Base-by-base conservation (phyloP, 176 grass and related monocot genomes). In the Dactylis glomerata region DNA sequence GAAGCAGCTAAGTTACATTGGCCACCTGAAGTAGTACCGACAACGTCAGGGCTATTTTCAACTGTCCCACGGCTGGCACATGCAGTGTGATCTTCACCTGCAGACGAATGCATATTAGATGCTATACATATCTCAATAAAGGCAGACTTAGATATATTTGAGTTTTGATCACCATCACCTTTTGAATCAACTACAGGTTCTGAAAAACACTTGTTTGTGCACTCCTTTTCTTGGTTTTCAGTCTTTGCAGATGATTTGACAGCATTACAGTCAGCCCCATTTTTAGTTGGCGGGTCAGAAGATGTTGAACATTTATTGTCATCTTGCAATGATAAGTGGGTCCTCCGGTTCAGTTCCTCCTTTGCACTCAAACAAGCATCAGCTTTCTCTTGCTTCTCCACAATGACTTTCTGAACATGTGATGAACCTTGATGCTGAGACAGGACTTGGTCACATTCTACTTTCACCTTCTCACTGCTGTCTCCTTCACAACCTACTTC, bases 401-500 rank as follows among this genome's bases (percentile, higher is more conserved):
- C 10, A 0, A 32, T 46, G 31, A 47, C 45, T 59, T 86, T 85
- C 57, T 70, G 56, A 90, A 51, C 19, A 51, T 64, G 56, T 59
- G 87, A 66, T 63, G 33, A 28, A 15, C 26, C 65, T 73, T 68
- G 33, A 73, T 6, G 27, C 55, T 78, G 65, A 40, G 62, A 75
- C 3, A 68, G 63, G 26, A 37, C 78, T 31, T 79, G 55, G 36
- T 87, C 70, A 68, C 73, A 68, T 81, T 84, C 89, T 27, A 78
- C 74, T 68, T 83, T 89, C 51, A 61, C 64, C 45, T 91, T 97
- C 58, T 69, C 70, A 81, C 45, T 26, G 42, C 51, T 91, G 33
- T 90, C 82, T 51, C 57, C 55, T 45, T 80, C 84, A 78, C 64
- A 79, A 27, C 73, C 87, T 40, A 76, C 76, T 63, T 89, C 77